Evolutionary conservation across 23 red algal genomes (phyloP).

Genomic region (Gracilaria domingensis): DNA sequence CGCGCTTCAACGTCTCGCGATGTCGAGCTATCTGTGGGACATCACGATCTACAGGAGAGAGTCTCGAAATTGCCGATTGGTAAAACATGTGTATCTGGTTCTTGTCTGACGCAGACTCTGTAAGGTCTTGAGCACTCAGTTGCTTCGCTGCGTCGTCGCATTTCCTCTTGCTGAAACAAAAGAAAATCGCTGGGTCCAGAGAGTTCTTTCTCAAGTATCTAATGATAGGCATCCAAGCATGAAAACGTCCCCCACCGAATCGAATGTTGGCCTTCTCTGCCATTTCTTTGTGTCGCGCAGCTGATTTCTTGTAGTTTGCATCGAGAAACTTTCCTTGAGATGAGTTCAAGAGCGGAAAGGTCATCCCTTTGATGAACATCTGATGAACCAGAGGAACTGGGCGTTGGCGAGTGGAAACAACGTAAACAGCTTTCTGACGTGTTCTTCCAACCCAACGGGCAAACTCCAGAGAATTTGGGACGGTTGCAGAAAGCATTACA

Average conservation of each 20-base stretch:
- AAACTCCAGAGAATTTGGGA: slow-evolving; percentile 95
- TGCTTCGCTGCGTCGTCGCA: slow-evolving; percentile 90
- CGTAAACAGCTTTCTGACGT: slow-evolving; percentile 71
- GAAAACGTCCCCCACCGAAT: slow-evolving; percentile 53
- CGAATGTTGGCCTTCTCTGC: slow-evolving; percentile 65
- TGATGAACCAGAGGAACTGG: slow-evolving; percentile 70
- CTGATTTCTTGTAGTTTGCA: slow-evolving; percentile 55
- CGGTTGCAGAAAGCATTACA: slow-evolving; percentile 95
- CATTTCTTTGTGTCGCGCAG: slow-evolving; percentile 53
- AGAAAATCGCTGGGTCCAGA: slow-evolving; percentile 86
- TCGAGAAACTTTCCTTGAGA: slow-evolving; percentile 61
- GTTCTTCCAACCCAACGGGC: slow-evolving; percentile 93
- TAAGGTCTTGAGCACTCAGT: slow-evolving; percentile 76
- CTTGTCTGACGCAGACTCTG: slow-evolving; percentile 66
- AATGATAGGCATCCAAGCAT: slow-evolving; percentile 85
- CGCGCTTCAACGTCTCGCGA: slow-evolving; percentile 88
- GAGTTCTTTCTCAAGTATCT: slow-evolving; percentile 82
- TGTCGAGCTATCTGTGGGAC: slow-evolving; percentile 81
- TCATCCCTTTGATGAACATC: slow-evolving; percentile 71
- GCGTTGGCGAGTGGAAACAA: slow-evolving; percentile 63
- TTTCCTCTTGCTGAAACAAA: slow-evolving; percentile 91
- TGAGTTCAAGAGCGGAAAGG: slow-evolving; percentile 58
- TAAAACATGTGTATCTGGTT: slow-evolving; percentile 82
- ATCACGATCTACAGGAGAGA: slow-evolving; percentile 61
- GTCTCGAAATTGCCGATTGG: slow-evolving; percentile 67